Evolutionary conservation across 78 protist genomes (phyloP).

Genomic region (Goniomonas avonlea): DNA sequence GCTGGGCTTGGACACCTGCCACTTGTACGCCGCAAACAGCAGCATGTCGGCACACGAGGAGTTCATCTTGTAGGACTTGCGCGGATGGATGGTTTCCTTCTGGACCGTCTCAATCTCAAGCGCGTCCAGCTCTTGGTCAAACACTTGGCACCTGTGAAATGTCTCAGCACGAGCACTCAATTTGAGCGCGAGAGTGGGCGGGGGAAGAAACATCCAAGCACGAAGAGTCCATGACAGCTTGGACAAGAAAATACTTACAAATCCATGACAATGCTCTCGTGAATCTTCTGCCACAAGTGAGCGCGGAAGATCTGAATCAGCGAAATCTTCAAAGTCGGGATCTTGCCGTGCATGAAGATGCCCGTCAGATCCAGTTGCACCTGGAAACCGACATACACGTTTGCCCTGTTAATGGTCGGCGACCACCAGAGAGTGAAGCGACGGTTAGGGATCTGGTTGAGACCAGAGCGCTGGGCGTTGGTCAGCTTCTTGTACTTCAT

Average conservation of each 20-base stretch:
- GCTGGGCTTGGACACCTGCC: slow-evolving; percentile 97
- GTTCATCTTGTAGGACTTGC: slow-evolving; percentile 99
- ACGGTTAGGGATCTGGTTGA: slow-evolving; percentile 99
- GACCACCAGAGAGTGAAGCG: slow-evolving; percentile 99
- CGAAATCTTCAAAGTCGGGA: slow-evolving; percentile 97
- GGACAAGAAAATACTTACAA: too few species aligned
- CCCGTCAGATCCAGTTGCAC: slow-evolving; percentile 99
- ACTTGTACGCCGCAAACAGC: slow-evolving; percentile 90
- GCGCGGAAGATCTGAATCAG: slow-evolving; percentile 98
- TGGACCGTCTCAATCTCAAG: slow-evolving; percentile 96
- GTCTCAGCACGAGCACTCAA: too few species aligned
- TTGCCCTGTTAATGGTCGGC: slow-evolving; percentile 99
- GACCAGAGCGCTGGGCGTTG: slow-evolving; percentile 99
- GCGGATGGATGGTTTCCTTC: slow-evolving; percentile 99
- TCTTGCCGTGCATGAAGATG: slow-evolving; percentile 99
- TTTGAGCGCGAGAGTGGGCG: too few species aligned
- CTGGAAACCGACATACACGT: slow-evolving; percentile 97
- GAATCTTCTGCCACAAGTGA: slow-evolving; percentile 99
- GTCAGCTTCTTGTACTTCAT: slow-evolving; percentile 99
- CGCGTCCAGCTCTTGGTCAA: slow-evolving; percentile 93
- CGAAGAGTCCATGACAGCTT: not conserved
- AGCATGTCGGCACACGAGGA: slow-evolving; percentile 96
- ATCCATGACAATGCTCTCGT: slow-evolving; percentile 94
- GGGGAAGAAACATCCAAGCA: not conserved
- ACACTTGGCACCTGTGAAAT: slow-evolving; percentile 91